A percentile compares a stretch with the other conserved stretches of the same genome.
Evolutionary conservation across 257 asterid genomes (phyloP).

Genomic region (Solanum etuberosum): DNA sequence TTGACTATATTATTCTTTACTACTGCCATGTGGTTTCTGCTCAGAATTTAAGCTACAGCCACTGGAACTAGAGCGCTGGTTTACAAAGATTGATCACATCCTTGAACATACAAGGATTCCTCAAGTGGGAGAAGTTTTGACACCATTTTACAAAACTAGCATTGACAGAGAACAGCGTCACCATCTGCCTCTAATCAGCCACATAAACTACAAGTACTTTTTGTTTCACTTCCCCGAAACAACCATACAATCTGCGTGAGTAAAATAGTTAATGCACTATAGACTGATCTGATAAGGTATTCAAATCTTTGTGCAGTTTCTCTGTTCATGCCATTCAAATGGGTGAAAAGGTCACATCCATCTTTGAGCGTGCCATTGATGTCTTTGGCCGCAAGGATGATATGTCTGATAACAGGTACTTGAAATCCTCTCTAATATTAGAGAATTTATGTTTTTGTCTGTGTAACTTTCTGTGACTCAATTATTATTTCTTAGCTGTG

Average conservation of each 20-base stretch:
- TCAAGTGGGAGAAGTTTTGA: constrained; percentile 71
- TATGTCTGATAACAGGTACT: constrained; percentile 44
- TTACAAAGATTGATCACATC: constrained; percentile 92
- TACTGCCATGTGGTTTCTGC: not conserved
- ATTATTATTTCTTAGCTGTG: not conserved
- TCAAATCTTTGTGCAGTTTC: constrained; percentile 49
- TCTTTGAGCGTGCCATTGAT: constrained; percentile 80
- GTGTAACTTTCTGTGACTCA: not conserved
- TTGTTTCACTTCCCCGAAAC: not conserved
- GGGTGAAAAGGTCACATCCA: constrained; percentile 88
- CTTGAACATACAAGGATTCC: constrained; percentile 95
- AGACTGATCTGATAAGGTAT: constrained; percentile 1
- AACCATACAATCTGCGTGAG: not conserved
- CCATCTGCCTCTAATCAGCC: constrained; percentile 89
- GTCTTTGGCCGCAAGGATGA: constrained; percentile 82
- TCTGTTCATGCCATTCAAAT: constrained; percentile 94
- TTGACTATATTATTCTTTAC: constrained; percentile 1
- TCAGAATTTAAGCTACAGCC: constrained; percentile 69
- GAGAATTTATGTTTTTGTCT: not conserved
- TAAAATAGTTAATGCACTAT: not conserved
- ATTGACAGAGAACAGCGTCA: constrained; percentile 66
- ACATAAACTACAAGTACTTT: constrained; percentile 73
- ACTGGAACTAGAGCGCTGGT: constrained; percentile 94
- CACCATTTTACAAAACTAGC: constrained; percentile 86
- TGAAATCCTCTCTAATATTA: constrained; percentile 2